Conservation (phyloP, 2,329 filamentous ascomycete genomes). For the Ophiostoma quercus region DNA sequence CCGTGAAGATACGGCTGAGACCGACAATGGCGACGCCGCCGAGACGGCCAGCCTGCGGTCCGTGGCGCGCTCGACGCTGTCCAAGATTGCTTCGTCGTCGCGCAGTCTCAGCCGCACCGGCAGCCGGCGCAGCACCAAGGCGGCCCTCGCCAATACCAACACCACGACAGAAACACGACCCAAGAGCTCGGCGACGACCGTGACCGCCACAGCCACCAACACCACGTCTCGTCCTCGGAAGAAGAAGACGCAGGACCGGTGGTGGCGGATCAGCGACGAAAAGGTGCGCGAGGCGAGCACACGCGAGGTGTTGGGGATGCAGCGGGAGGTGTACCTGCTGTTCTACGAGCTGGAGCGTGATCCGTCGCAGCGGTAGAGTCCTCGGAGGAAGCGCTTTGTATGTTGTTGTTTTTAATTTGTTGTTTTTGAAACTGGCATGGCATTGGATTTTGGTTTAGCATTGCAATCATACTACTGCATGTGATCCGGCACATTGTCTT, state of each 20-base stretch:
- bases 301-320: conserved; percentile 83
- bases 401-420: neutral
- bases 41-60: conserved; percentile 52
- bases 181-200: neutral
- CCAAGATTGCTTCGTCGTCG: conserved; percentile 40
- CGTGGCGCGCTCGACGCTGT: conserved; percentile 52
- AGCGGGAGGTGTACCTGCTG: conserved; percentile 89
- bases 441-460: neutral
- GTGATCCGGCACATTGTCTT: too few species aligned
- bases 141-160: neutral
- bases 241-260: conserved; percentile 62
- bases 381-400: neutral
- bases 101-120: conserved; percentile 32
- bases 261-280: conserved; percentile 98
- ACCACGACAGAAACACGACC: neutral
- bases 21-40: conserved; percentile 31
- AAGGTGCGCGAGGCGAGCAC: conserved; percentile 94
- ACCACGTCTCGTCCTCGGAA: conserved; percentile 28
- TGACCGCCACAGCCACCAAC: neutral
- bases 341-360: conserved; percentile 79
- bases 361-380: neutral
- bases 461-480: neutral
- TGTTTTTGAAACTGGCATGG: neutral
- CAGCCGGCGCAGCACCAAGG: conserved; percentile 28
- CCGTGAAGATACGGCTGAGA: conserved; percentile 23